phyloP scores from a whole-genome alignment of 2,329 filamentous ascomycete species.

The Acrodontium crateriforme region DNA sequence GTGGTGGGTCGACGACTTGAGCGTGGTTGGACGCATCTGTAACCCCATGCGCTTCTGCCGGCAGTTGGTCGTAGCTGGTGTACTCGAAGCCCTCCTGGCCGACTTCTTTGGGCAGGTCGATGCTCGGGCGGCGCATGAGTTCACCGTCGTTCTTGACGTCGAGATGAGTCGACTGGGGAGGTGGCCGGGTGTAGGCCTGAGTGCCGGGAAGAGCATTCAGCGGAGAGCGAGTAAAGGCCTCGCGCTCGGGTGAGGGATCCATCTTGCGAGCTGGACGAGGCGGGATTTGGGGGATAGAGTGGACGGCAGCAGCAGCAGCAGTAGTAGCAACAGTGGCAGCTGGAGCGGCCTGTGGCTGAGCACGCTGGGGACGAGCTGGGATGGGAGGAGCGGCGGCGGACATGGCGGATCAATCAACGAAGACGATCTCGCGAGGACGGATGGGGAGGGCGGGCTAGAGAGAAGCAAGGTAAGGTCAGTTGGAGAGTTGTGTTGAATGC shows the following conservation, averaged over 20 bases:
- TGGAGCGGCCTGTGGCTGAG: slow-evolving; percentile 28
- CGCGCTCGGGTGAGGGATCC: slow-evolving; percentile 65
- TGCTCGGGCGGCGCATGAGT: slow-evolving; percentile 51
- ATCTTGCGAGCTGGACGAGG: slow-evolving; percentile 62
- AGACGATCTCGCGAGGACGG: slow-evolving; percentile 2
- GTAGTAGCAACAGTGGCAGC: too few species aligned
- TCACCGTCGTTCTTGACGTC: too few species aligned
- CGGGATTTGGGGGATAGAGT: slow-evolving; percentile 57
- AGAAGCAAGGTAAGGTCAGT: neutral
- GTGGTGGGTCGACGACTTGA: slow-evolving; percentile 10
- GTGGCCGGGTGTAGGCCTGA: slow-evolving; percentile 11
- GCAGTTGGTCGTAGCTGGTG: slow-evolving; percentile 42
- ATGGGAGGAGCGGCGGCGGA: slow-evolving; percentile 44
- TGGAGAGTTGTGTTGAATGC: neutral
- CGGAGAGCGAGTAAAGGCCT: slow-evolving; percentile 73
- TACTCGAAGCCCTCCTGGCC: slow-evolving; percentile 89
- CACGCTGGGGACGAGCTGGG: slow-evolving; percentile 48
- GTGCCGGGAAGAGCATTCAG: slow-evolving; percentile 55
- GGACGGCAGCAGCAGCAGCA: slow-evolving; percentile 27
- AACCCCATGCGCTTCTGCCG: slow-evolving; percentile 18
- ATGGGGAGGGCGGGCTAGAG: neutral
- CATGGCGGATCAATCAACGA: slow-evolving; percentile 23
- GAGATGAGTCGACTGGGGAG: slow-evolving; percentile 36
- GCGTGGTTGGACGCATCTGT: slow-evolving; percentile 16
- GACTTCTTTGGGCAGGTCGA: slow-evolving; percentile 57